A percentile compares a stretch with the other conserved stretches of the same genome.
These are phyloP conservation scores for Trebouxia sp. DNA, from an alignment of 139 green algal genomes.

Conservation along the genomic window DNA sequence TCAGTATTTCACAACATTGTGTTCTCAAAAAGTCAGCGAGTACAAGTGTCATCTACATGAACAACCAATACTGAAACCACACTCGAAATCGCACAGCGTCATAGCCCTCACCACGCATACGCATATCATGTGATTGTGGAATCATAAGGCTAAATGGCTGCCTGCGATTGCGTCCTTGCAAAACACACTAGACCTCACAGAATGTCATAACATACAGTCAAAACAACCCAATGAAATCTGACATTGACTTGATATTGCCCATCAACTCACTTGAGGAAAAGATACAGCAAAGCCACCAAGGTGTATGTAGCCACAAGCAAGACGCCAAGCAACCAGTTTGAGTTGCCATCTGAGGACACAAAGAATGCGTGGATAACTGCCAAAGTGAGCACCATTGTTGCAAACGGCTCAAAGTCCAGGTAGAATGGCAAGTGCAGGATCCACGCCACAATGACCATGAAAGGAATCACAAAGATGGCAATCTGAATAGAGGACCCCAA, in stretches of 20 bases:
- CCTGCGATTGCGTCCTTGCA: background rate
- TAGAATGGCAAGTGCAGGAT: conserved; percentile 66
- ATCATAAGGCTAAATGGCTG: background rate
- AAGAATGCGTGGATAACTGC: conserved; percentile 77
- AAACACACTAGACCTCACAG: no score
- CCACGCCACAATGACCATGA: conserved; percentile 81
- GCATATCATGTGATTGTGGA: background rate
- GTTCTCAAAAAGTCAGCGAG: background rate
- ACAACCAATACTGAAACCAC: background rate
- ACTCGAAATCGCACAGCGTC: background rate
- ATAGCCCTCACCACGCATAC: background rate
- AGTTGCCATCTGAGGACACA: conserved; percentile 67
- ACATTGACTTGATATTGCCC: background rate
- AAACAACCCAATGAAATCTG: no score
- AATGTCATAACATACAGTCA: no score
- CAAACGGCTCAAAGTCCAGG: conserved; percentile 74
- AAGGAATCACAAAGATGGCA: conserved; percentile 82
- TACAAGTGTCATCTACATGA: background rate
- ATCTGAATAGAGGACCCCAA: conserved; percentile 87
- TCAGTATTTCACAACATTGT: background rate
- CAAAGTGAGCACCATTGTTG: conserved; percentile 41
- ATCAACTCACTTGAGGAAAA: background rate
- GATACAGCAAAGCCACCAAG: conserved; percentile 42
- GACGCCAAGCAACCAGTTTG: conserved; percentile 82
- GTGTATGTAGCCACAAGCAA: conserved; percentile 66